Conservation (phyloP, 2,329 filamentous ascomycete genomes). For the Pyricularia grisea region DNA sequence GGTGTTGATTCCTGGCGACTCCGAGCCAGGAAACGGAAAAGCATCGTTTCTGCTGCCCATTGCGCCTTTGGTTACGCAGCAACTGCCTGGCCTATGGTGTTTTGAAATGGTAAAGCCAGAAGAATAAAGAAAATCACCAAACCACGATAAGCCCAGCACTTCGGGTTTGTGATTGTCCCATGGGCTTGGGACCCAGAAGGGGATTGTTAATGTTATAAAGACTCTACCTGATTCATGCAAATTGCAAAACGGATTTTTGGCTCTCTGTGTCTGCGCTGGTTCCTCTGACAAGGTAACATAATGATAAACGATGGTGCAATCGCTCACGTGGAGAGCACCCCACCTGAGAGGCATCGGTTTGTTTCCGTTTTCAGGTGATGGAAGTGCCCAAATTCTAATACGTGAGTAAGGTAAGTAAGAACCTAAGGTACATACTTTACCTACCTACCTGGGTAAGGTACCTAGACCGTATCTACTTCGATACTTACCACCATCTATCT, state of each 20-base stretch:
- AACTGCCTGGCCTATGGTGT: too few relatives aligned
- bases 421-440: too few relatives aligned
- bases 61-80: conserved; percentile 9
- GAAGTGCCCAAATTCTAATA: neutral
- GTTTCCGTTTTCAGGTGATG: neutral
- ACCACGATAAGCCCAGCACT: neutral
- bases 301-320: neutral
- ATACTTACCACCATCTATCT: too few relatives aligned
- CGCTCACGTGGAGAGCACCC: neutral
- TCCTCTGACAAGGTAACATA: neutral
- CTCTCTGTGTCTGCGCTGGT: neutral
- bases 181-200: neutral
- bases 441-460: too few relatives aligned
- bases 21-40: neutral
- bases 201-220: neutral
- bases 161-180: neutral
- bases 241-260: neutral
- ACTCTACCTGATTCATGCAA: neutral
- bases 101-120: neutral
- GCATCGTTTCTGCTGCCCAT: neutral
- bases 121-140: neutral
- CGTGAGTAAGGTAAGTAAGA: neutral
- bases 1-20: neutral
- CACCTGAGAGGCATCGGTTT: neutral
- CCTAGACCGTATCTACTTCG: too few relatives aligned